Conservation (phyloP, 1,284 basidiomycete genomes). For the Rhodotorula sp. region DNA sequence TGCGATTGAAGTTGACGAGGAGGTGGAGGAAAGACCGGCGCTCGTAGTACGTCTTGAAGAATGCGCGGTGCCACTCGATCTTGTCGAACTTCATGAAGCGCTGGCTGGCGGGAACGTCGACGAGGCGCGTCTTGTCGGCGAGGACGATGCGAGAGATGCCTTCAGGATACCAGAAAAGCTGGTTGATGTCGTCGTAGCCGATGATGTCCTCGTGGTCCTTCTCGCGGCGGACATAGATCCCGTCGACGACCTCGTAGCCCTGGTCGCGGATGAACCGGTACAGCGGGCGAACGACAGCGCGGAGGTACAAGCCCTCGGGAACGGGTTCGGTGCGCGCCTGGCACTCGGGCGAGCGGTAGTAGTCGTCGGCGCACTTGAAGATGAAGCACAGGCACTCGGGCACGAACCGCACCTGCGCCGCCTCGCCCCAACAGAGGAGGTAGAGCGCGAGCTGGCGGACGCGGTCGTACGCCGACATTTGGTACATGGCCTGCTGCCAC, state of each 20-base stretch:
- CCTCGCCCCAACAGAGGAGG: conserved; percentile 97
- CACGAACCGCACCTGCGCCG: conserved; percentile 95
- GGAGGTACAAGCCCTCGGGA: conserved; percentile 90
- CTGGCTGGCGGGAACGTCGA: conserved; percentile 82
- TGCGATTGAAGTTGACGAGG: conserved; percentile 95
- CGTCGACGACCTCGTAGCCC: conserved; percentile 94
- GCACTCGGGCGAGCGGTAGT: conserved; percentile 98
- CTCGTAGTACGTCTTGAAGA: conserved; percentile 97
- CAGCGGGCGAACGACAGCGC: conserved; percentile 88
- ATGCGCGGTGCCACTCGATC: conserved; percentile 88
- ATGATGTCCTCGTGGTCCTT: conserved; percentile 92
- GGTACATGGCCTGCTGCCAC: conserved; percentile 98
- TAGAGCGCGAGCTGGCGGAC: conserved; percentile 94
- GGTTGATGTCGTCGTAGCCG: conserved; percentile 98
- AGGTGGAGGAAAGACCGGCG: conserved; percentile 91
- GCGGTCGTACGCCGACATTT: conserved; percentile 97
- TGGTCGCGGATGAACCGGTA: conserved; percentile 97
- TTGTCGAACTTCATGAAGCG: conserved; percentile 93
- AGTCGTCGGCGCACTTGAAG: conserved; percentile 99
- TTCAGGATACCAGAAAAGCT: conserved; percentile 99
- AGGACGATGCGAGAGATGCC: conserved; percentile 90
- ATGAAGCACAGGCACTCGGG: conserved; percentile 98
- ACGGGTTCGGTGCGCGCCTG: conserved; percentile 91
- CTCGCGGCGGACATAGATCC: conserved; percentile 89
- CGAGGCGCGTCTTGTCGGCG: conserved; percentile 82